phyloP scores from a whole-genome alignment of 495 filamentous ascomycete species.

The Cetradonia linearis region DNA sequence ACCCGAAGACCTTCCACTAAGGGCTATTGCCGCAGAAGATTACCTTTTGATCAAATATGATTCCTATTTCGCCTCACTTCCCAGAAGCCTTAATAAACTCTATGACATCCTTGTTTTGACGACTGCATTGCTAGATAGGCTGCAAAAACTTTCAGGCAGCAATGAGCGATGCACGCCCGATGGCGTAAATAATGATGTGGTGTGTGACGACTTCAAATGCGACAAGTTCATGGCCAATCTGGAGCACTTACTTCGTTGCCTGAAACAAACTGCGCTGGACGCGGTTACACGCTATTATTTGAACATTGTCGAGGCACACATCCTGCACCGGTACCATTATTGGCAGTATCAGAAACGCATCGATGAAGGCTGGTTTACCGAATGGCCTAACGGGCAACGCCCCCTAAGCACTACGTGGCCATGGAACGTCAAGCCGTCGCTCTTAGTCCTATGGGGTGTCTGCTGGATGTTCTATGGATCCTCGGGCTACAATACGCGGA shows the following conservation, averaged over 20 bases:
- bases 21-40: conserved; percentile 19
- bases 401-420: conserved; percentile 45
- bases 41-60: conserved; percentile 21
- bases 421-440: conserved; percentile 40
- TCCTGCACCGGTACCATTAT: conserved; percentile 21
- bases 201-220: conserved; percentile 7
- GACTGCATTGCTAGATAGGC: conserved; percentile 17
- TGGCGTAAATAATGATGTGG: not conserved
- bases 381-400: conserved; percentile 31
- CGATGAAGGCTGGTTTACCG: conserved; percentile 25
- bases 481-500: not conserved
- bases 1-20: not conserved
- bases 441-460: conserved; percentile 45
- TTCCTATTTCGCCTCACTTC: not conserved
- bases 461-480: conserved; percentile 45
- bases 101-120: conserved; percentile 16
- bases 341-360: conserved; percentile 23
- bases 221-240: conserved; percentile 24
- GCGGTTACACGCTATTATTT: conserved; percentile 16
- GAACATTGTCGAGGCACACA: conserved; percentile 14
- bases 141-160: conserved; percentile 7
- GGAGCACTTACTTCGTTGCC: conserved; percentile 21
- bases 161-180: not conserved
- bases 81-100: conserved; percentile 12
- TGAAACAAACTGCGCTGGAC: conserved; percentile 21